A percentile compares a stretch with the other conserved stretches of the same genome.
These are phyloP conservation scores for Typha latifolia DNA, from an alignment of 176 grass and related monocot genomes.

Conservation along the genomic window DNA sequence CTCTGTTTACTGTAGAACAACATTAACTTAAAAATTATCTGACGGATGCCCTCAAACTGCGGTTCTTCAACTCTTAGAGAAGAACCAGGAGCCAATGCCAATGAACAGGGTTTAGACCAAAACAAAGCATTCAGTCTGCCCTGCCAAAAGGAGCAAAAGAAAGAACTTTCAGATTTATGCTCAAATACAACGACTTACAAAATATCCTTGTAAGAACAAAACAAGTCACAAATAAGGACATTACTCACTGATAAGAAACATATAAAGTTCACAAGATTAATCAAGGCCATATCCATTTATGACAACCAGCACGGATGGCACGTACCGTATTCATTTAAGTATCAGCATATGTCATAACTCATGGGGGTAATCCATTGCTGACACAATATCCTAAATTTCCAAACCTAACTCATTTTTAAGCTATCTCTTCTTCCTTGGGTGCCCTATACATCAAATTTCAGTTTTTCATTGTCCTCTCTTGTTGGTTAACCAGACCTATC, in stretches of 20 bases:
- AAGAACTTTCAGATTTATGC: background rate
- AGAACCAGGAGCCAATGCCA: constrained; percentile 74
- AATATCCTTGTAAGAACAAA: background rate
- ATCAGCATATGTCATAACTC: too few species aligned
- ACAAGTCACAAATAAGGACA: background rate
- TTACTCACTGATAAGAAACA: background rate
- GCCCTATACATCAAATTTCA: background rate
- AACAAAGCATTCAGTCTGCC: constrained; percentile 73
- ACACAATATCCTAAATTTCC: too few species aligned
- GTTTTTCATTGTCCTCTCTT: background rate
- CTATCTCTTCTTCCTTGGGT: too few species aligned
- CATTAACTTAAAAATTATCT: constrained; percentile 57
- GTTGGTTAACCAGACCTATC: background rate
- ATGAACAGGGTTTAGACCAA: constrained; percentile 81
- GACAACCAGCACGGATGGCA: background rate
- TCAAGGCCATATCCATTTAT: background rate
- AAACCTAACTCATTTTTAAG: too few species aligned
- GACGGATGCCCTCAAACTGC: constrained; percentile 54
- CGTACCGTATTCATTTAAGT: background rate
- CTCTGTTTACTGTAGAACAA: constrained; percentile 98
- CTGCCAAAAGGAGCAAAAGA: constrained; percentile 33
- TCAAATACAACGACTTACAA: background rate
- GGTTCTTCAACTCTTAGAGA: constrained; percentile 71
- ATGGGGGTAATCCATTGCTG: too few species aligned
- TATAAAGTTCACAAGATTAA: background rate